These are phyloP conservation scores for Annona squamosa DNA, from an alignment of 164 flowering plant genomes.

Conservation along the genomic window DNA sequence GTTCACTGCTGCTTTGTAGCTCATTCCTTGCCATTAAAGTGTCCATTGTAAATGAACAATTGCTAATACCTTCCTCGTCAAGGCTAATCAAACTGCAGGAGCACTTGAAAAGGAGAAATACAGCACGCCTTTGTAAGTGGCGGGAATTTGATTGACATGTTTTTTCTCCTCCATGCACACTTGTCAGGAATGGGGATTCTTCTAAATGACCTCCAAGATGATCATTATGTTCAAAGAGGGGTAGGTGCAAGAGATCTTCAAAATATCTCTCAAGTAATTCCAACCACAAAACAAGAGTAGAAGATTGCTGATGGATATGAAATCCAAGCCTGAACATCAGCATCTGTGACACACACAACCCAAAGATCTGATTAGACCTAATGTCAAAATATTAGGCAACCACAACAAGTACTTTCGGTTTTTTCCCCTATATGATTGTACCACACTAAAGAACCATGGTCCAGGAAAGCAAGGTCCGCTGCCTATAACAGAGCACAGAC, in stretches of 20 bases:
- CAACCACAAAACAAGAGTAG: constrained; percentile 49
- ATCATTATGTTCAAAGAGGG: constrained; percentile 21
- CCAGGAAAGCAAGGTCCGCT: no score
- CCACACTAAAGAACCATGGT: no score
- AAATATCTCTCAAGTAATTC: constrained; percentile 51
- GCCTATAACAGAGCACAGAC: no score
- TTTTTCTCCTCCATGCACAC: constrained; percentile 20
- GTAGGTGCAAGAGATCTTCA: constrained; percentile 41
- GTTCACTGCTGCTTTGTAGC: constrained; percentile 12
- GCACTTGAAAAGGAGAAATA: constrained; percentile 66
- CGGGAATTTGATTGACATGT: constrained; percentile 9
- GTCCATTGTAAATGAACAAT: constrained; percentile 25
- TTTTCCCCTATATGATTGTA: no score
- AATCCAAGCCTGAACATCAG: constrained; percentile 66
- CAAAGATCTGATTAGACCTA: not conserved
- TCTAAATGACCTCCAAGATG: constrained; percentile 34
- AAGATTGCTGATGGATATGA: constrained; percentile 22
- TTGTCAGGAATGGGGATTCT: constrained; percentile 61
- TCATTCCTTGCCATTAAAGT: constrained; percentile 13
- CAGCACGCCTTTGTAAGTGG: constrained; percentile 62
- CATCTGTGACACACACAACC: constrained; percentile 35
- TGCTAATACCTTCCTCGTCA: constrained; percentile 17
- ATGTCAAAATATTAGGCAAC: not conserved
- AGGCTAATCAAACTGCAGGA: constrained; percentile 40
- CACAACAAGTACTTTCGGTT: not conserved